Evolutionary conservation across 2,329 filamentous ascomycete species (phyloP).

Genomic region (Aspergillus glaucus): DNA sequence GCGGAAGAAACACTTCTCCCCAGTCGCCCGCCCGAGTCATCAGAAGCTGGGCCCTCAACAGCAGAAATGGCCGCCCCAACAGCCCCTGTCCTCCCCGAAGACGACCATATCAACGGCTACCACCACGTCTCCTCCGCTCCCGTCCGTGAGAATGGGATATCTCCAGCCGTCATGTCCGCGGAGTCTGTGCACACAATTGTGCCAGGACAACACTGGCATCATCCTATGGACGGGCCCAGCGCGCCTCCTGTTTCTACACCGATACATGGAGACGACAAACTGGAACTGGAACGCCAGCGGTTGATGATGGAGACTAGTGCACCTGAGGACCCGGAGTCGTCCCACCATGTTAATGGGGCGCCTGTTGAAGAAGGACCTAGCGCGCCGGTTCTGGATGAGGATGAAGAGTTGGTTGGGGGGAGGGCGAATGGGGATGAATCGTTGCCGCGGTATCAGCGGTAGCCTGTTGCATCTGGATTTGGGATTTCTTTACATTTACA

Average conservation of each 20-base stretch:
- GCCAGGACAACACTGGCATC: slow-evolving; percentile 19
- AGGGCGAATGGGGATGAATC: slow-evolving; percentile 33
- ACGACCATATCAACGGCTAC: slow-evolving; percentile 50
- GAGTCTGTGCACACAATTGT: slow-evolving; percentile 27
- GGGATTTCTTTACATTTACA: slow-evolving; percentile 4
- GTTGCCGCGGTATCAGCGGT: slow-evolving; percentile 41
- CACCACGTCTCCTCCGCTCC: slow-evolving; percentile 21
- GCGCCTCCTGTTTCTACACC: slow-evolving; percentile 7
- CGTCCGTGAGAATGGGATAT: slow-evolving; percentile 8
- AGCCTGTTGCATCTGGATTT: slow-evolving; percentile 2
- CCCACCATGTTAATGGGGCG: slow-evolving; percentile 5
- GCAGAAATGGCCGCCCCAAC: slow-evolving; percentile 33
- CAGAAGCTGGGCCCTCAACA: slow-evolving; percentile 43
- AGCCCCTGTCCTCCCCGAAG: slow-evolving; percentile 39
- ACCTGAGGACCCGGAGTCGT: slow-evolving; percentile 34
- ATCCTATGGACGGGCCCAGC: slow-evolving; percentile 36
- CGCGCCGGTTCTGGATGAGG: slow-evolving; percentile 55
- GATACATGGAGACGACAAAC: slow-evolving; percentile 62
- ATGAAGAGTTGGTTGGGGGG: slow-evolving; percentile 41
- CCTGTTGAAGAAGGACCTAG: slow-evolving; percentile 37
- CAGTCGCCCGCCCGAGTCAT: slow-evolving; percentile 61
- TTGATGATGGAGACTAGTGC: slow-evolving; percentile 60
- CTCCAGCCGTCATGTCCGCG: slow-evolving; percentile 20
- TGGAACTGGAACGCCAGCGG: slow-evolving; percentile 63
- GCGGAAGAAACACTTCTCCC: slow-evolving; percentile 76